Evolutionary conservation across 192 early-diverging fungal genomes (phyloP), one percentile per base, ranked within the genome.

Genomic region (Coemansia sp.): DNA sequence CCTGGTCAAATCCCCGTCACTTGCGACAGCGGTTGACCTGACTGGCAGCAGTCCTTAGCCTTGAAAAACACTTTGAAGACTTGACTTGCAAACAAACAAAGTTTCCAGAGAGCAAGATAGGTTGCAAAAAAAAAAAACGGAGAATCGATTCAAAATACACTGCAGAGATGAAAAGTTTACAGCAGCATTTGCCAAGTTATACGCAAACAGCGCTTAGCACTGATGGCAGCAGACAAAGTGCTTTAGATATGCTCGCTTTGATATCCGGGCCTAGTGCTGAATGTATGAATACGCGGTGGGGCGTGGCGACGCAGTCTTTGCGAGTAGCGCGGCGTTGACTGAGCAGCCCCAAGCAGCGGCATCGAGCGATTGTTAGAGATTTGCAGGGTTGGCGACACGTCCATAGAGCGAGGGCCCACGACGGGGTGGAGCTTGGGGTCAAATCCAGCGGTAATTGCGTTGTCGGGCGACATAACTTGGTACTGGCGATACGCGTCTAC

Each of bases 391-490:
- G 70, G 63, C 12, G 59, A 69, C 12, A 74, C 65, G 12, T 74
- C 68, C 77, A 80, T 74, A 24, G 73, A 57, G 25, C 35, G 60
- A 6, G 78, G 78, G 6, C 68, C 62, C 17, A 71, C 68, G 4
- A 75, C 73, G 0, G 72, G 78, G 17, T 75, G 69, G 37, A 80
- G 63, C 66, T 74, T 75, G 24, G 78, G 53, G 14, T 74, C 65
- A 39, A 63, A 68, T 22, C 35, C 10, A 11, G 46, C 19, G 4
- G 64, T 32, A 7, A 41, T 35, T 6, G 71, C 67, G 6, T 10
- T 47, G 9, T 47, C 22, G 22, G 46, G 46, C 20, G 46, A 24
- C 46, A 47, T 22, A 9, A 8, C 11, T 24, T 47, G 7, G 24
- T 14, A 62, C 24, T 45, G 60, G 15, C 8, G 43, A 27, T 8